Evolutionary conservation across 768 basidiomycete species (phyloP).

Genomic region (Russula lepida): DNA sequence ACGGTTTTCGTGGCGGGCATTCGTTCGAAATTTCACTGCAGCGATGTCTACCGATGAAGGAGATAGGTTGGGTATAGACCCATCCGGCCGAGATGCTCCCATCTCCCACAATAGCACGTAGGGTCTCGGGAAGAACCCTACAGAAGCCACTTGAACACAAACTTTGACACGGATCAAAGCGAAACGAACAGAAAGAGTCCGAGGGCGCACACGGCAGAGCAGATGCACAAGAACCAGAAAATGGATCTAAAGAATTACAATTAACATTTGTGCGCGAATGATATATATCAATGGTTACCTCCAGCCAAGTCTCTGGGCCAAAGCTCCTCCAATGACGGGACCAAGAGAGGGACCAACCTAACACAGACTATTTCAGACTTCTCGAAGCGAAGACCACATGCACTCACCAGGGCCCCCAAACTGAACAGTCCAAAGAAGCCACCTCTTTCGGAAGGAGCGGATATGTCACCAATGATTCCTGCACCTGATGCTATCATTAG

Average conservation of each 20-base stretch:
- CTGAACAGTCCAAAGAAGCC: slow-evolving; percentile 62
- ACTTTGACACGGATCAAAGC: neutral
- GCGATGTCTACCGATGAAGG: slow-evolving; percentile 24
- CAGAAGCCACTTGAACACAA: neutral
- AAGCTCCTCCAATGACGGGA: slow-evolving; percentile 43
- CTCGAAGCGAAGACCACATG: neutral
- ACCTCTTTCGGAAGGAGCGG: slow-evolving; percentile 63
- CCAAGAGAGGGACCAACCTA: slow-evolving; percentile 32
- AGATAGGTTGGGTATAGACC: slow-evolving; percentile 29
- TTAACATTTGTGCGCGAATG: neutral
- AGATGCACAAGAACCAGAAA: slow-evolving; percentile 37
- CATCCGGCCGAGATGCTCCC: slow-evolving; percentile 32
- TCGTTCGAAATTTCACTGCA: neutral
- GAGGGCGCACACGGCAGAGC: slow-evolving; percentile 28
- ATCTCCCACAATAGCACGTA: slow-evolving; percentile 37
- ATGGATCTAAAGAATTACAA: slow-evolving; percentile 28
- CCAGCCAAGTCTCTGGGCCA: slow-evolving; percentile 27
- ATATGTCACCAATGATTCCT: slow-evolving; percentile 74
- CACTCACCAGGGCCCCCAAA: slow-evolving; percentile 54
- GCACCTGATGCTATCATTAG: slow-evolving; percentile 36
- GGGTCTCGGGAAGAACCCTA: slow-evolving; percentile 42
- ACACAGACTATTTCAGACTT: neutral
- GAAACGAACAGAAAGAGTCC: slow-evolving; percentile 30
- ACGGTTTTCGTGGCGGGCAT: slow-evolving; percentile 28
- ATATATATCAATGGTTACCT: slow-evolving; percentile 21